Evolutionary conservation across 2,329 filamentous ascomycete species (phyloP), one percentile per base, ranked within the genome.

Genomic region (Exophiala mesophila): DNA sequence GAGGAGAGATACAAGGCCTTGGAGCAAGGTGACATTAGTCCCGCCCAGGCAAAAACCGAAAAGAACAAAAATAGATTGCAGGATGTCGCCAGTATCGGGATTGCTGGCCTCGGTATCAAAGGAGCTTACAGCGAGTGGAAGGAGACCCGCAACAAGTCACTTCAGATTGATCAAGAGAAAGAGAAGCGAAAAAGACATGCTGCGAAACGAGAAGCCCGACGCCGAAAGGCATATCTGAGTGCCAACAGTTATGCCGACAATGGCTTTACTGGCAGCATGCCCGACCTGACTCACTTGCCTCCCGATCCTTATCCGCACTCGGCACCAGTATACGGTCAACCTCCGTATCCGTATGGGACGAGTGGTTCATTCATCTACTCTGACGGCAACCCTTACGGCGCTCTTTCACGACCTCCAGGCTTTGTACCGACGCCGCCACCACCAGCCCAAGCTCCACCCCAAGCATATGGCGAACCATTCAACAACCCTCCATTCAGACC

Each of bases 61-160:
- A 78, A 78, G 52, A 72, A 73, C 28, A 83, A 82, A 60, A 78
- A 77, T 41, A 76, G 77, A 63, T 61, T 82, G 30, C 73, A 79
- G 58, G 80, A 84, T 61, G 76, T 72, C 20, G 77, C 80, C n/a
- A 78, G 76, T 50, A 69, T 84, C 21, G 80, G 80, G 49, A 77
- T 85, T 53, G 79, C 80, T 20, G 79, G 78, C 17, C 67, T 83
- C 41, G 80, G 81, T 61, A 78, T 84, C 66, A 83, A 82, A 61
- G 74, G 76, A 37, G 80, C 80, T 10, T 72, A 78, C 56, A 71
- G 69, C 4, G 79, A 83, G 60, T 83, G 81, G 77, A 80, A 82
- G 62, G 77, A 83, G 58, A 78, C 79, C 63, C 76, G 77, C 45
- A 73, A 81, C 61, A 72, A 80, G 59, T 70, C 76, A 46, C 72